These are phyloP conservation scores for Fusarium euwallaceae DNA, from an alignment of 2,329 filamentous ascomycete genomes.

Conservation along the genomic window DNA sequence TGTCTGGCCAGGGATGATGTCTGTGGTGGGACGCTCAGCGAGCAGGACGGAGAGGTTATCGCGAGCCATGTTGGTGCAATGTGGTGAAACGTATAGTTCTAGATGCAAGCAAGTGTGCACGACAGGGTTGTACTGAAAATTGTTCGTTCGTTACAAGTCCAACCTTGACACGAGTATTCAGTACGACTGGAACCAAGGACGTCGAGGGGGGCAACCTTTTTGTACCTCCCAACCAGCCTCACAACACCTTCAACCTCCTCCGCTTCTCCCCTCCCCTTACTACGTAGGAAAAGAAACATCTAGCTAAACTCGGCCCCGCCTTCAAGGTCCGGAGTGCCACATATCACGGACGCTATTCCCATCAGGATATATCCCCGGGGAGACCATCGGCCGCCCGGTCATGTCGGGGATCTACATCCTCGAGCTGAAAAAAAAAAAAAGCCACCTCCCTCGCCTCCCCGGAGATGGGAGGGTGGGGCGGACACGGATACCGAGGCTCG, in stretches of 20 bases:
- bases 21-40: constrained; percentile 70
- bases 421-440: constrained; percentile 3
- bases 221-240: not conserved
- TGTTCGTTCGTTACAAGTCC: not conserved
- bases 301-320: not conserved
- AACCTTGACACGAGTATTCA: not conserved
- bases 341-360: constrained; percentile 41
- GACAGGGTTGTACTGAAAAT: not conserved
- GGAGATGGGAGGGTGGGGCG: not conserved
- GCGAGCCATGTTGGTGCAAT: constrained; percentile 52
- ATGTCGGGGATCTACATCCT: constrained; percentile 32
- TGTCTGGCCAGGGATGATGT: constrained; percentile 75
- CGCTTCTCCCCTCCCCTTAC: not conserved
- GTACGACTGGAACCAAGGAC: not conserved
- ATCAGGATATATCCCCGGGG: constrained; percentile 44
- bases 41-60: constrained; percentile 68
- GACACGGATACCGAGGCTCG: constrained; percentile 29
- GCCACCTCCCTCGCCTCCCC: not conserved
- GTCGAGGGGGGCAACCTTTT: not conserved
- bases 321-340: constrained; percentile 16
- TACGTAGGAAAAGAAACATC: not conserved
- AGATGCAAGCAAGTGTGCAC: not conserved
- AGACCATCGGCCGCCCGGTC: constrained; percentile 26
- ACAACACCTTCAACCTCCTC: not conserved
- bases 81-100: not conserved